phyloP scores from a whole-genome alignment of 768 basidiomycete genomes.

The Amanita fuliginea region DNA sequence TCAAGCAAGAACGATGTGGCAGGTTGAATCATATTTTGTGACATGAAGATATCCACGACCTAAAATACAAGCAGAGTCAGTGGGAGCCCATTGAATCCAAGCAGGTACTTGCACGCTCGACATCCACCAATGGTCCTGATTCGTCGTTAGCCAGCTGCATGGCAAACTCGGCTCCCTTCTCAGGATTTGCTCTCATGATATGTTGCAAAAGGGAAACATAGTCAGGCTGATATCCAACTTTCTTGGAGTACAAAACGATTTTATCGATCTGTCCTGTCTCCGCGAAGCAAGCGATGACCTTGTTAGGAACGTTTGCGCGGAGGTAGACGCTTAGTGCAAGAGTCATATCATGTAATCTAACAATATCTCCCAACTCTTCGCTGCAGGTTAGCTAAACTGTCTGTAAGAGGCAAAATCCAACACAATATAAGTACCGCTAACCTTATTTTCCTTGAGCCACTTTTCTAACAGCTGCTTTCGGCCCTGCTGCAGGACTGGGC shows the following conservation, averaged over 20 bases:
- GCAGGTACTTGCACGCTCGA: conserved; percentile 56
- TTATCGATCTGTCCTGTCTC: conserved; percentile 98
- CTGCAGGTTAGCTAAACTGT: conserved; percentile 82
- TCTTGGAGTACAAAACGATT: conserved; percentile 95
- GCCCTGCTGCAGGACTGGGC: conserved; percentile 92
- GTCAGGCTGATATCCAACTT: conserved; percentile 89
- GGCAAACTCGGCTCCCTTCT: conserved; percentile 99
- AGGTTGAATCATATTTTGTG: conserved; percentile 98
- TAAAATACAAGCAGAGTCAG: conserved; percentile 16
- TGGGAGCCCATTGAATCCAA: neutral
- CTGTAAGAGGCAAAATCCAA: neutral
- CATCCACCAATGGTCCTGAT: conserved; percentile 80
- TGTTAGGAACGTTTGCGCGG: conserved; percentile 95
- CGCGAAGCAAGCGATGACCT: conserved; percentile 98
- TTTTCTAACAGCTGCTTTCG: conserved; percentile 96
- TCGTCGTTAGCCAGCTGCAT: conserved; percentile 90
- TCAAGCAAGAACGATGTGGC: conserved; percentile 97
- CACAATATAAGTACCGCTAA: conserved; percentile 14
- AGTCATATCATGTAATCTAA: conserved; percentile 91
- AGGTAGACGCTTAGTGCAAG: conserved; percentile 96
- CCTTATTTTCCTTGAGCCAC: conserved; percentile 99
- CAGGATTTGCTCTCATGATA: conserved; percentile 91
- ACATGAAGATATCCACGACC: conserved; percentile 99
- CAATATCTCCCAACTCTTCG: conserved; percentile 96
- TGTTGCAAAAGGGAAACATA: conserved; percentile 90